These are phyloP conservation scores for Fusarium armeniacum DNA, from an alignment of 2,329 filamentous ascomycete genomes.

Conservation along the genomic window DNA sequence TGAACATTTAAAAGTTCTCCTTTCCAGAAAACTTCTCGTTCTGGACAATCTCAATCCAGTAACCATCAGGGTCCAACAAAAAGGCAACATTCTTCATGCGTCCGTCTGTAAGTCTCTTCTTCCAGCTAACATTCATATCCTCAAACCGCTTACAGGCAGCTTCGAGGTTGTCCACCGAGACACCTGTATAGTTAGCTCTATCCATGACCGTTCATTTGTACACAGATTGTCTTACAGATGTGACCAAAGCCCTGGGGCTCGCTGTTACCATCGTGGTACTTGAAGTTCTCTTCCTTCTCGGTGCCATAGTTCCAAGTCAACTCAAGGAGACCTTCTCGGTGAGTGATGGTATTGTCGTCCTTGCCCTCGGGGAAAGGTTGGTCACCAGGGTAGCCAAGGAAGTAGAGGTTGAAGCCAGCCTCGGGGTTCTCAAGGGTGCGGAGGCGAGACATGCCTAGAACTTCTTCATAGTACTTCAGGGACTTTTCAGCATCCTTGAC, in stretches of 20 bases:
- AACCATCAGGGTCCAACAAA: conserved; percentile 87
- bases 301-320: conserved; percentile 88
- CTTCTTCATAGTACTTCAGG: conserved; percentile 85
- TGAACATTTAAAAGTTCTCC: conserved; percentile 62
- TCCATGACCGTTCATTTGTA: neutral
- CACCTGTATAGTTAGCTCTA: conserved; percentile 62
- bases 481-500: conserved; percentile 85
- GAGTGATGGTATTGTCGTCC: conserved; percentile 66
- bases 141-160: conserved; percentile 91
- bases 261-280: conserved; percentile 93
- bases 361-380: conserved; percentile 64
- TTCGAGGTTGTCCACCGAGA: conserved; percentile 89
- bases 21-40: conserved; percentile 76
- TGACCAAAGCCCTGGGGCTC: conserved; percentile 95
- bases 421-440: conserved; percentile 78
- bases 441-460: conserved; percentile 88
- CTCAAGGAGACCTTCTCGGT: conserved; percentile 88
- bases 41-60: conserved; percentile 86
- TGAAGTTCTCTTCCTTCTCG: conserved; percentile 86
- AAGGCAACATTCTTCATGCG: conserved; percentile 96
- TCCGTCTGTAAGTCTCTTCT: conserved; percentile 94
- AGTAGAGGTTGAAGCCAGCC: conserved; percentile 90
- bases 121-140: conserved; percentile 85
- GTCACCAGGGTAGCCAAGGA: conserved; percentile 81
- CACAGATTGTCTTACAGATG: conserved; percentile 73